Base-by-base conservation (phyloP, 1,284 basidiomycete genomes). In the Volvariella surrecta region DNA sequence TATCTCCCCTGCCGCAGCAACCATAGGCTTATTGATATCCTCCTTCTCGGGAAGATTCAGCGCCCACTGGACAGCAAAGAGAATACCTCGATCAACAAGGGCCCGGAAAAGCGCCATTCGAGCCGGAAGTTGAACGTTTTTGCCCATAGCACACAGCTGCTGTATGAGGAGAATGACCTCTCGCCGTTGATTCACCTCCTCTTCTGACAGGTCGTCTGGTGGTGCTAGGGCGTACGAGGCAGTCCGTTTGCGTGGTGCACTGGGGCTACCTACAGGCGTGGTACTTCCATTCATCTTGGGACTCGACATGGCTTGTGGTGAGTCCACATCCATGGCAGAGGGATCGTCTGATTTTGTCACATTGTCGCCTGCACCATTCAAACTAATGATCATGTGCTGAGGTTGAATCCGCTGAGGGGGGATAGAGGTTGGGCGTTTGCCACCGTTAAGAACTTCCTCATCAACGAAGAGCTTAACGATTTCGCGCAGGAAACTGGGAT, bases 141-240 rank as follows among this genome's bases (percentile, higher is more conserved):
- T 99, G 50, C 90, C 93, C 87, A 98, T 96, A 37, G 84, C 72
- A 57, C 90, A 91, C 6, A 99, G 77, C 54, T 97, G 92, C 55
- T 97, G 93, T 32, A 99, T 70, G 51, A 99, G 85, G 37, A 85
- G 66, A 30, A 96, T 78, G 17, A 90, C 82, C 54, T 93, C 86
- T 35, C 75, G 71, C 43, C 80, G 74, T 19, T 74, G 66, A 37
- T 64, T 60, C 45, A 79, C 61, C 44, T 79, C 76, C 18, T 63
- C 62, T 47, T 70, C 68, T 11, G 69, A 61, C 28, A 79, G 61
- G 44, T 70, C 58, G 39, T 70, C 71, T 17, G 71, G 66, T 32
- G 75, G 74, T 7, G 72, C 67, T 46, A 73, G 76, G 13, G 73
- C 67, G 52, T 74, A 79, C 16, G 60, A 56, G 4, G 51, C 57